Percentiles rank a stretch among this genome's conserved stretches.
These are phyloP conservation scores for Cornus controversa DNA, from an alignment of 148 eudicot genomes.

Conservation along the genomic window DNA sequence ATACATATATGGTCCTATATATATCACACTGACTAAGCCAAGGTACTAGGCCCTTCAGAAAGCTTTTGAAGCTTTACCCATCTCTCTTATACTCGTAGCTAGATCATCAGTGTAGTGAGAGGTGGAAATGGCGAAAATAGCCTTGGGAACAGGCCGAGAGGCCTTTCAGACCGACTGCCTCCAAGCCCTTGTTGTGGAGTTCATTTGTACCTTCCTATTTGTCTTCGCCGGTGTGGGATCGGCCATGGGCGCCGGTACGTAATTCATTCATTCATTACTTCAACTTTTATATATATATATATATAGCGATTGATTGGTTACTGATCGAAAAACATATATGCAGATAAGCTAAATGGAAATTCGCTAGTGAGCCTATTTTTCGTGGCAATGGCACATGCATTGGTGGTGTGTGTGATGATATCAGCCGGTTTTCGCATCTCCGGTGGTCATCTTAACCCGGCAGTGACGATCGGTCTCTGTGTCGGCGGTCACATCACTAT, in stretches of 20 bases:
- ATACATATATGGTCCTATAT: too few relatives aligned
- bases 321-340: conserved; percentile 35
- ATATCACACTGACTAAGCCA: too few relatives aligned
- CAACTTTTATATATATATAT: too few relatives aligned
- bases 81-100: too few relatives aligned
- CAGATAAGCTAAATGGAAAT: conserved; percentile 53
- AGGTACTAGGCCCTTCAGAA: too few relatives aligned
- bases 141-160: conserved; percentile 62
- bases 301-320: too few relatives aligned
- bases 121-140: conserved; percentile 58
- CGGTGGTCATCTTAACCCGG: conserved; percentile 89
- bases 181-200: conserved; percentile 80
- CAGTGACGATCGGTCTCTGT: conserved; percentile 75
- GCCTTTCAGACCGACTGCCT: conserved; percentile 64
- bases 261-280: neutral
- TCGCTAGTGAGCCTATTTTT: conserved; percentile 66
- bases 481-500: conserved; percentile 84
- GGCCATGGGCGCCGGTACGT: conserved; percentile 72
- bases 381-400: conserved; percentile 75
- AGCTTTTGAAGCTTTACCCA: too few relatives aligned
- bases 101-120: too few relatives aligned
- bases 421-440: conserved; percentile 80
- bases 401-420: conserved; percentile 83
- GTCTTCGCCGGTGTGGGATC: conserved; percentile 90
- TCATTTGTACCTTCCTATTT: conserved; percentile 84